Percentiles rank a stretch among this genome's conserved stretches.
Evolutionary conservation across 2,329 filamentous ascomycete genomes (phyloP).

Genomic region (Orbilia ellipsospora): DNA sequence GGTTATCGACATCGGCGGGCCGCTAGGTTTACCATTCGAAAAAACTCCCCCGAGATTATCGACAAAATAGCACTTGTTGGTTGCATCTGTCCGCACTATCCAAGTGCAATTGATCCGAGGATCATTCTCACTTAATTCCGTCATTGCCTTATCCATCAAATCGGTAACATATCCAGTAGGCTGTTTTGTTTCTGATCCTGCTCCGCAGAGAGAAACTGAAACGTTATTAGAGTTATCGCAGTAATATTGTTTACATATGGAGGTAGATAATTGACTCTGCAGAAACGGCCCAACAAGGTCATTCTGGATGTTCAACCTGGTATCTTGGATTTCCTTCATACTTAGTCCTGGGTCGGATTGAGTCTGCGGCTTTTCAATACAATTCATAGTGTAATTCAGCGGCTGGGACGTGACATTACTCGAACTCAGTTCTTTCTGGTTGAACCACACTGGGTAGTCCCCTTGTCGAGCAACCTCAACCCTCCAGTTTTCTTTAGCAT

Average conservation of each 20-base stretch:
- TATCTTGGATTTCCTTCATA: neutral
- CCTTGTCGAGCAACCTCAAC: neutral
- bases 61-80: neutral
- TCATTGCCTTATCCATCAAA: conserved; percentile 7
- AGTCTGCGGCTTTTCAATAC: neutral
- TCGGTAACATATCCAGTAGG: conserved; percentile 5
- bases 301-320: neutral
- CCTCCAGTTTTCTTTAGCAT: neutral
- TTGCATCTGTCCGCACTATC: neutral
- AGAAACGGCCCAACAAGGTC: neutral
- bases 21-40: neutral
- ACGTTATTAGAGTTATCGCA: conserved; percentile 14
- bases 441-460: neutral
- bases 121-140: neutral
- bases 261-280: neutral
- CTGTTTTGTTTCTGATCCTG: neutral
- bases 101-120: neutral
- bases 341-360: neutral
- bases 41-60: neutral
- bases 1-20: neutral
- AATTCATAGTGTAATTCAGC: neutral
- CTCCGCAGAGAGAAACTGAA: conserved; percentile 8
- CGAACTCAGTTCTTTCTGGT: neutral
- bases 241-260: conserved; percentile 12
- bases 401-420: neutral